These are phyloP conservation scores for Pyrenula massariospora DNA, from an alignment of 495 filamentous ascomycete species.

Conservation along the genomic window DNA sequence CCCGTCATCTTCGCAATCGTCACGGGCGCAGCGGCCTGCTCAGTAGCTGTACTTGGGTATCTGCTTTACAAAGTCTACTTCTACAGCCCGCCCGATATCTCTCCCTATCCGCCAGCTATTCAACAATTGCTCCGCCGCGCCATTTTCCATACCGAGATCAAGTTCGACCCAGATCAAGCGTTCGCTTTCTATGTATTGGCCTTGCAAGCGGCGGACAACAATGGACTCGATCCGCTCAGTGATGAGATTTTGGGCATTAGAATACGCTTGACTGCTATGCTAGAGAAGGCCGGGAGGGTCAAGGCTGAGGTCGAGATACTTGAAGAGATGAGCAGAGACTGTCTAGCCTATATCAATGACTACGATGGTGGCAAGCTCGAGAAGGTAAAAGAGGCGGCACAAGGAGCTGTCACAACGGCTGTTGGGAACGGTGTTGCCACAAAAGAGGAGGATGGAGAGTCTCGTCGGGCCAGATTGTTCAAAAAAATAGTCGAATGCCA, in stretches of 20 bases:
- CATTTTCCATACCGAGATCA: slow-evolving; percentile 72
- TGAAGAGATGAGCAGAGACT: slow-evolving; percentile 50
- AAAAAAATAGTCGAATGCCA: slow-evolving; percentile 58
- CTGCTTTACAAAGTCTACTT: slow-evolving; percentile 47
- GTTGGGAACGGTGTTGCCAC: slow-evolving; percentile 19
- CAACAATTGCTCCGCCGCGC: slow-evolving; percentile 73
- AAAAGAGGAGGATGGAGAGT: slow-evolving; percentile 19
- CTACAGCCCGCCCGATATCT: slow-evolving; percentile 52
- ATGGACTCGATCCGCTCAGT: slow-evolving; percentile 73
- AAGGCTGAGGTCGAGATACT: slow-evolving; percentile 60
- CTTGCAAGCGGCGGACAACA: slow-evolving; percentile 52
- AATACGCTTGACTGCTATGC: slow-evolving; percentile 62
- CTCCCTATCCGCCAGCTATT: slow-evolving; percentile 63
- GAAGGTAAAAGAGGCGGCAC: slow-evolving; percentile 5
- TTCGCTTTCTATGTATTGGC: slow-evolving; percentile 73
- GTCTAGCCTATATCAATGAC: slow-evolving; percentile 50
- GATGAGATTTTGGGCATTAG: slow-evolving; percentile 86
- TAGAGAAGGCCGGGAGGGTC: slow-evolving; percentile 60
- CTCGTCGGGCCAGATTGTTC: slow-evolving; percentile 46
- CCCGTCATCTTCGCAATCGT: slow-evolving; percentile 31
- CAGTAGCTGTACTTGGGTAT: slow-evolving; percentile 20
- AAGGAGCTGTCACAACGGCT: slow-evolving; percentile 11
- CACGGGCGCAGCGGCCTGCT: slow-evolving; percentile 35
- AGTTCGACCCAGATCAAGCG: slow-evolving; percentile 57
- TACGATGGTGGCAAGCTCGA: slow-evolving; percentile 30